A percentile compares a stretch with the other conserved stretches of the same genome.
phyloP scores from a whole-genome alignment of 2,329 filamentous ascomycete species.

The Corynespora cassiicola region DNA sequence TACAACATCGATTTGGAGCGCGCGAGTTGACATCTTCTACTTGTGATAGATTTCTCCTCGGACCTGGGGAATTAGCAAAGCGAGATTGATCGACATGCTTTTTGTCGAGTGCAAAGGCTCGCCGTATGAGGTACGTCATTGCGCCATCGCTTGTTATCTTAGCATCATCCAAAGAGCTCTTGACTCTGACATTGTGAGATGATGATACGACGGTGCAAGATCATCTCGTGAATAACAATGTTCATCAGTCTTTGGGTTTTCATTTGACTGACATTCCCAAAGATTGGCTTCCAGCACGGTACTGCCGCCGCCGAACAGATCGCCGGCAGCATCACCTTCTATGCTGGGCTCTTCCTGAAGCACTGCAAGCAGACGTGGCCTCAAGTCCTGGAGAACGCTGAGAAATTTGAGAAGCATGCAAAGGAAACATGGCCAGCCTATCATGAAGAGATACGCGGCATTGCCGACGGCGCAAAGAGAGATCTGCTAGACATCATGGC shows the following conservation, averaged over 20 bases:
- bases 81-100: conserved; percentile 37
- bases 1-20: too few species aligned
- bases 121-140: conserved; percentile 49
- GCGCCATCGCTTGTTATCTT: too few species aligned
- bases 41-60: too few species aligned
- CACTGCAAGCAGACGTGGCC: conserved; percentile 57
- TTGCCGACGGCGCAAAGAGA: conserved; percentile 58
- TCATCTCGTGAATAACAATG: too few species aligned
- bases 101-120: conserved; percentile 50
- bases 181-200: too few species aligned
- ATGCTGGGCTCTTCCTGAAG: conserved; percentile 54
- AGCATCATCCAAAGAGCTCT: too few species aligned
- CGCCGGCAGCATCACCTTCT: conserved; percentile 53
- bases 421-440: conserved; percentile 50
- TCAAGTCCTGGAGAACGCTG: conserved; percentile 53
- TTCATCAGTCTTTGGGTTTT: neutral
- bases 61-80: neutral
- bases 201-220: too few species aligned
- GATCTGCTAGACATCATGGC: conserved; percentile 61
- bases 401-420: conserved; percentile 55
- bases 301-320: conserved; percentile 48
- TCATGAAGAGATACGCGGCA: conserved; percentile 56
- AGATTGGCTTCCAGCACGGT: conserved; percentile 61
- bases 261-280: neutral
- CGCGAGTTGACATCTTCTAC: too few species aligned